Evolutionary conservation across 73 alveolate genomes (phyloP).

Genomic region (Uronychia setigera): DNA sequence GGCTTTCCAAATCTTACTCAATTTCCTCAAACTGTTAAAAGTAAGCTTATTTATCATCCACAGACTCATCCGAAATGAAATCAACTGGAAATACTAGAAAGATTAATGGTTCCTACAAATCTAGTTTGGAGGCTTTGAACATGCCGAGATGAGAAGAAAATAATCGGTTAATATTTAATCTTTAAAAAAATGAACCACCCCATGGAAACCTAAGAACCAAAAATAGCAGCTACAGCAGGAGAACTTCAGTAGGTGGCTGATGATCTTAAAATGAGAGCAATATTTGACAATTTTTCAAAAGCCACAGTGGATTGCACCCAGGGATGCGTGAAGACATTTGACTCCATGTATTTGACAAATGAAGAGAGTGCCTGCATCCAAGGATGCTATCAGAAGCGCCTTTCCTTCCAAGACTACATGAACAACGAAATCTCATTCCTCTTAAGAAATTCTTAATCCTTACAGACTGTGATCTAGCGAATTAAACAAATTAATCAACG

Average conservation of each 20-base stretch:
- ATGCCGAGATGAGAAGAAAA: too few species aligned
- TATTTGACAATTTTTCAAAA: not conserved
- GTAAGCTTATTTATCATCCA: too few species aligned
- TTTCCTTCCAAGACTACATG: not conserved
- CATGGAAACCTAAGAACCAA: too few species aligned
- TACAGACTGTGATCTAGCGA: too few species aligned
- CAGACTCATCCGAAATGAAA: too few species aligned
- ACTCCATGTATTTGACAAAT: not conserved
- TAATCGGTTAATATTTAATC: too few species aligned
- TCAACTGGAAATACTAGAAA: too few species aligned
- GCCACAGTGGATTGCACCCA: not conserved
- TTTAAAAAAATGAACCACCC: too few species aligned
- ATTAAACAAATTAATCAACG: too few species aligned
- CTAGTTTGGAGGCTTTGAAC: too few species aligned
- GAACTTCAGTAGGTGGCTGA: not conserved
- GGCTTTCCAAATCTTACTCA: not conserved
- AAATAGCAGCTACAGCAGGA: conserved; percentile 2
- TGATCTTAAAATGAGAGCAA: not conserved
- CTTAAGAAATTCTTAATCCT: not conserved
- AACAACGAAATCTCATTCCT: not conserved
- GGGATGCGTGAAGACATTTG: not conserved
- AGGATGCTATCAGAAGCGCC: not conserved
- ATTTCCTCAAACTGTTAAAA: not conserved
- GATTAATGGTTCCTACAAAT: too few species aligned
- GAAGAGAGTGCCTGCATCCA: not conserved